A percentile compares a stretch with the other conserved stretches of the same genome.
These are phyloP conservation scores for Malus hybrid DNA, from an alignment of 331 rosid species.

Conservation along the genomic window DNA sequence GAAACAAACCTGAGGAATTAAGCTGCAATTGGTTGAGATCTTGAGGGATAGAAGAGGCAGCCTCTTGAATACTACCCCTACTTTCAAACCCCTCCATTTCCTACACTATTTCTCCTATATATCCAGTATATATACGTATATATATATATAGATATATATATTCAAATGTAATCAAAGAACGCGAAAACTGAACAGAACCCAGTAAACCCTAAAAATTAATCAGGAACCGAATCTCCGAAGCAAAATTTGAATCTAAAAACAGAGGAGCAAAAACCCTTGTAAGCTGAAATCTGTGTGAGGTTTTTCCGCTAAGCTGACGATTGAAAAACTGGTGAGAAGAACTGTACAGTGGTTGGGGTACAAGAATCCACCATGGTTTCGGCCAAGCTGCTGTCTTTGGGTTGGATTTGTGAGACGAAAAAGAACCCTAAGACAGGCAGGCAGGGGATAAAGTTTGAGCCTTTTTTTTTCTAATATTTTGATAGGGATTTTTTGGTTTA, in stretches of 20 bases:
- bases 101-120: conserved; percentile 11
- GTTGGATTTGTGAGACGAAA: conserved; percentile 9
- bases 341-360: conserved; percentile 31
- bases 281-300: conserved; percentile 24
- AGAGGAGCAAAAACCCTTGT: conserved; percentile 19
- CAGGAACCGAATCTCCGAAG: conserved; percentile 10
- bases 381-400: neutral
- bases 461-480: conserved; percentile 7
- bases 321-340: conserved; percentile 23
- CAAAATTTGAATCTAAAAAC: neutral
- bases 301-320: conserved; percentile 25
- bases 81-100: conserved; percentile 77
- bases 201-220: conserved; percentile 26
- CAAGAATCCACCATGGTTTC: conserved; percentile 15
- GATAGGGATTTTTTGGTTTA: neutral
- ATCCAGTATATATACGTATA: neutral
- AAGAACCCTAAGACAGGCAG: conserved; percentile 47
- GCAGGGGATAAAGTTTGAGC: conserved; percentile 38
- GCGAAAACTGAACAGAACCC: conserved; percentile 16
- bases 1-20: conserved; percentile 61
- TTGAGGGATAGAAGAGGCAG: conserved; percentile 34
- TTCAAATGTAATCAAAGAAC: neutral
- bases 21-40: conserved; percentile 52
- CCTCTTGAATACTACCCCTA: conserved; percentile 53
- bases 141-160: no score